Conservation (phyloP, 2,329 filamentous ascomycete genomes). For the Phaeosphaeria sp. region DNA sequence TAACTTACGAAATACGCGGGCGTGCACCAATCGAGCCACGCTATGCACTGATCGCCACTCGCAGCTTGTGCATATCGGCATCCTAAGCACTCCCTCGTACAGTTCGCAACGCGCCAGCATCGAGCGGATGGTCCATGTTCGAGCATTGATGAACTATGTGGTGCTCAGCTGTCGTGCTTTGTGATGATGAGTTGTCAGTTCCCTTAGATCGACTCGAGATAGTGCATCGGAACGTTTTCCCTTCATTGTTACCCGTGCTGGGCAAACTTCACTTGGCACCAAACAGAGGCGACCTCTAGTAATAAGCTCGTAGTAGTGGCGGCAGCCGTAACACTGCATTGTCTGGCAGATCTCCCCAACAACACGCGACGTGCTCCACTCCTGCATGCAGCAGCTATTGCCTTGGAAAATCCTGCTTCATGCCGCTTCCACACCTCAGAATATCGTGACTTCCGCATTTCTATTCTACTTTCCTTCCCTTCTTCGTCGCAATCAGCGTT, state of each 20-base stretch:
- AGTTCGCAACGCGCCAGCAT: no score
- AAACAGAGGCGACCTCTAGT: neutral
- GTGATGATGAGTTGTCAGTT: neutral
- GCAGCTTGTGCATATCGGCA: neutral
- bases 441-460: neutral
- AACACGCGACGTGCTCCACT: constrained; percentile 3
- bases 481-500: neutral
- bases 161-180: neutral
- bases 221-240: neutral
- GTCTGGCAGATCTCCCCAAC: neutral
- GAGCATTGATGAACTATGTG: neutral
- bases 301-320: constrained; percentile 2
- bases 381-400: constrained; percentile 1
- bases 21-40: neutral
- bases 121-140: neutral
- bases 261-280: neutral
- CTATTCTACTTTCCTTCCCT: neutral
- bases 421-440: constrained; percentile 3
- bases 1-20: neutral
- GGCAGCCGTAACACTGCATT: neutral
- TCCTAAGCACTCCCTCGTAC: neutral
- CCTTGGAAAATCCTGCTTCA: neutral
- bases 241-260: neutral
- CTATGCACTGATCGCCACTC: neutral
- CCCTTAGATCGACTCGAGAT: neutral